Conservation (phyloP, 1,284 basidiomycete genomes). For the Chondrostereum purpureum region DNA sequence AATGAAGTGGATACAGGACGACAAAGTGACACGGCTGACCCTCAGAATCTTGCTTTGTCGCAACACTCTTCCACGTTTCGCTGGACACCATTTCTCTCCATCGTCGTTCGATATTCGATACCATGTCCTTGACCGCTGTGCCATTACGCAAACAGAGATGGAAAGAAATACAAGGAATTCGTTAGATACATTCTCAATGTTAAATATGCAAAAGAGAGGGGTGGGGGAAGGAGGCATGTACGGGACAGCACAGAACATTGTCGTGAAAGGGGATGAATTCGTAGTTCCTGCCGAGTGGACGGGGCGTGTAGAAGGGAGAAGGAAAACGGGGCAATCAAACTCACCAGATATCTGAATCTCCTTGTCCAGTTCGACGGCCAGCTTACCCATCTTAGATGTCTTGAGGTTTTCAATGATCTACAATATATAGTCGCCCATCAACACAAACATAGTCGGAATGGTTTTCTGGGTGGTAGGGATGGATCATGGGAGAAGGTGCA, state of each 20-base stretch:
- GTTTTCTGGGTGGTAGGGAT: too few species aligned
- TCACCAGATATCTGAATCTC: conserved; percentile 65
- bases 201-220: background rate
- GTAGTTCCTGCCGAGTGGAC: conserved; percentile 15
- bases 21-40: conserved; percentile 66
- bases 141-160: conserved; percentile 32
- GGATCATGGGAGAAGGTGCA: too few species aligned
- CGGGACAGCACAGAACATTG: too few species aligned
- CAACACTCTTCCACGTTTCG: conserved; percentile 16
- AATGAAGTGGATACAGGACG: too few species aligned
- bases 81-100: conserved; percentile 58
- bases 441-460: conserved; percentile 12
- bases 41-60: conserved; percentile 48
- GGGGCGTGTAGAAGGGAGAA: conserved; percentile 18
- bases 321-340: conserved; percentile 24
- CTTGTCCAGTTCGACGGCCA: conserved; percentile 66
- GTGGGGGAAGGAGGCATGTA: too few species aligned
- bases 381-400: conserved; percentile 68
- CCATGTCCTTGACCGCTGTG: conserved; percentile 91
- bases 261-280: too few species aligned
- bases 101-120: conserved; percentile 73
- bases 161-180: conserved; percentile 46
- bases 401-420: conserved; percentile 72
- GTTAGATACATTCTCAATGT: too few species aligned
- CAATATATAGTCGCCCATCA: conserved; percentile 8